Evolutionary conservation across 2,329 filamentous ascomycete genomes (phyloP).

Genomic region (Ophiostoma pallidulum): DNA sequence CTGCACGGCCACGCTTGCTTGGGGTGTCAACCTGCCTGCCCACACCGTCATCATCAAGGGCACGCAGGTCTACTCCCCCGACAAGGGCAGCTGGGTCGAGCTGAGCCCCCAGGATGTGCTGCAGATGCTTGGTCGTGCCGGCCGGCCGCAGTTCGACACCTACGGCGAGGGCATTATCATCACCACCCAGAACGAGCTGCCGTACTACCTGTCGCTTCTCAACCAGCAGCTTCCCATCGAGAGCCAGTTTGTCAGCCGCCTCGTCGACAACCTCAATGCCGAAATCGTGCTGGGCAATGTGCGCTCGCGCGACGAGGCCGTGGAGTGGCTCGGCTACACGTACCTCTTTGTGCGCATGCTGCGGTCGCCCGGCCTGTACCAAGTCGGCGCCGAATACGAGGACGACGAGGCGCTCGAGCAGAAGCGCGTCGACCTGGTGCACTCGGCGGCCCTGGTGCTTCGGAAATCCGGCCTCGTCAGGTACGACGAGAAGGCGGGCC

Average conservation of each 20-base stretch:
- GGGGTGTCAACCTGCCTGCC: slow-evolving; percentile 96
- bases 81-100: slow-evolving; percentile 98
- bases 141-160: slow-evolving; percentile 91
- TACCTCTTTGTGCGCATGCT: slow-evolving; percentile 98
- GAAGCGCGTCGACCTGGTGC: slow-evolving; percentile 92
- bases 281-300: slow-evolving; percentile 94
- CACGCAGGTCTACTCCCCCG: slow-evolving; percentile 93
- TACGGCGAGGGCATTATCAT: slow-evolving; percentile 99
- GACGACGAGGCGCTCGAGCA: slow-evolving; percentile 87
- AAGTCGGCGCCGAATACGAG: slow-evolving; percentile 91
- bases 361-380: slow-evolving; percentile 86
- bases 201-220: slow-evolving; percentile 92
- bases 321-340: slow-evolving; percentile 98
- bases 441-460: slow-evolving; percentile 80
- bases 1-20: slow-evolving; percentile 94
- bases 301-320: slow-evolving; percentile 82
- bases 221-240: slow-evolving; percentile 98
- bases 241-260: slow-evolving; percentile 84
- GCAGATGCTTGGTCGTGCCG: slow-evolving; percentile 96
- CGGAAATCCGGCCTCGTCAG: slow-evolving; percentile 85
- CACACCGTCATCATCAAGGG: slow-evolving; percentile 99
- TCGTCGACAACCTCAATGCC: slow-evolving; percentile 93
- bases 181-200: slow-evolving; percentile 86
- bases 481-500: slow-evolving; percentile 89
- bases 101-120: slow-evolving; percentile 94